Base-by-base conservation (phyloP, 768 basidiomycete genomes). In the Rhodotorula toruloides region DNA sequence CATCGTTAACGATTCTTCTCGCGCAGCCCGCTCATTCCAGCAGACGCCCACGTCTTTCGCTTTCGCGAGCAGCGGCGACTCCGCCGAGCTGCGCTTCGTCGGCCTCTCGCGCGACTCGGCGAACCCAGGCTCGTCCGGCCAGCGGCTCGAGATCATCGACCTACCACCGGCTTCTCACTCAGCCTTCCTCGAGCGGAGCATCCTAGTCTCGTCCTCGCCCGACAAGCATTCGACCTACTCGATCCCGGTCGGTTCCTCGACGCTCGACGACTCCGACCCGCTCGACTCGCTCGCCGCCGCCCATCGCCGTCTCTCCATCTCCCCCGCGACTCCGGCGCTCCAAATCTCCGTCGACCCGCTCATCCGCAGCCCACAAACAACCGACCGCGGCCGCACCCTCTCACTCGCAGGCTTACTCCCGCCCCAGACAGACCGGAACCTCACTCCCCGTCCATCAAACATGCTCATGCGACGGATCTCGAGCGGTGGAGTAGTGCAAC, bases 1-100 rank as follows among this genome's bases (percentile, higher is more conserved):
- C 21, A 36, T 29, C 42, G 29, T 12, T 52, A 10, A 32, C 36
- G 1, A 12, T 52, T 31, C 13, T 17, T 21, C 10, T n/a, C 32
- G 0, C 25, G 37, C 59, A 70, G 70, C 62, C 16, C 58, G 27
- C n/a, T 14, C 49, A 1, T 67, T 64, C 62, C 44, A 32, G 2
- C 58, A 60, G 19, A 7, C 70, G 12, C 65, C 67, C 39, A 57
- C 55, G 9, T 71, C 70, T 21, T 71, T 71, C 55, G 54, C 70
- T 9, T 67, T 67, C 53, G 53, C 58, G 2, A 32, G 36, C 19
- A n/a, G 9, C 49, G 0, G 21, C 56, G 13, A n/a, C 39, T 34
- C 64, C 55, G 50, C 46, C n/a, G 12, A 37, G 10, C 62, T 61
- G 11, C 60, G 55, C 25, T 46, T 72, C 56, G 19, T 72, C 42